These are phyloP conservation scores for Penicillium sp. DNA, from an alignment of 2,329 filamentous ascomycete genomes.

Conservation along the genomic window DNA sequence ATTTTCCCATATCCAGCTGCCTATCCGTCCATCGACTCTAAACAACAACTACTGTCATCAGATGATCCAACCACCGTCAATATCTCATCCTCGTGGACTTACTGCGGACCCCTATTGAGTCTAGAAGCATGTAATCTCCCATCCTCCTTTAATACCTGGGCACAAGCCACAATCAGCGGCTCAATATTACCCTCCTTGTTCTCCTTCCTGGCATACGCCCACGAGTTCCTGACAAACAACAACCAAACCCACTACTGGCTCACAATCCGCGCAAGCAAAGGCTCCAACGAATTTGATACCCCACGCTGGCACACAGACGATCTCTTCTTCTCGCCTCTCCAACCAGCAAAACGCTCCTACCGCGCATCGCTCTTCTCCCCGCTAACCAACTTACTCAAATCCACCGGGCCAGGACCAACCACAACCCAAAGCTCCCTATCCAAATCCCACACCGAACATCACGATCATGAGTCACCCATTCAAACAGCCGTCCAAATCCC, in stretches of 20 bases:
- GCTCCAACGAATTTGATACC: slow-evolving; percentile 46
- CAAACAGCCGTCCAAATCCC: slow-evolving; percentile 4
- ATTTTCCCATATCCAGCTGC: slow-evolving; percentile 16
- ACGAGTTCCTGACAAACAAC: slow-evolving; percentile 37
- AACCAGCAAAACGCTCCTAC: slow-evolving; percentile 16
- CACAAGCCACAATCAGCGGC: slow-evolving; percentile 33
- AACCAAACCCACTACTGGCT: slow-evolving; percentile 48
- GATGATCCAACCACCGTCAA: slow-evolving; percentile 19
- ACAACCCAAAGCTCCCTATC: neutral
- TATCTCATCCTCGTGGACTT: slow-evolving; percentile 44
- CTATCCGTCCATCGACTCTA: neutral
- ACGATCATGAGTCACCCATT: slow-evolving; percentile 3
- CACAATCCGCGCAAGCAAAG: slow-evolving; percentile 49
- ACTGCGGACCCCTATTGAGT: slow-evolving; percentile 44
- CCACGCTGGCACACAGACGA: slow-evolving; percentile 54
- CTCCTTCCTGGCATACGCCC: slow-evolving; percentile 45
- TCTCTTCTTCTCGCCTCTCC: slow-evolving; percentile 41
- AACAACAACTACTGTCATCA: slow-evolving; percentile 3
- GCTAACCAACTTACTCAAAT: neutral
- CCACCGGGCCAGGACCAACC: neutral
- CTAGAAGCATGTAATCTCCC: slow-evolving; percentile 31
- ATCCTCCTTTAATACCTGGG: slow-evolving; percentile 43
- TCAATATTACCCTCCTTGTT: slow-evolving; percentile 39
- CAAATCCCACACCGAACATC: neutral
- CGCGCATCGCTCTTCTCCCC: neutral